Base-by-base conservation (phyloP, 208 protist genomes). In the Leishmania amazonensis region DNA sequence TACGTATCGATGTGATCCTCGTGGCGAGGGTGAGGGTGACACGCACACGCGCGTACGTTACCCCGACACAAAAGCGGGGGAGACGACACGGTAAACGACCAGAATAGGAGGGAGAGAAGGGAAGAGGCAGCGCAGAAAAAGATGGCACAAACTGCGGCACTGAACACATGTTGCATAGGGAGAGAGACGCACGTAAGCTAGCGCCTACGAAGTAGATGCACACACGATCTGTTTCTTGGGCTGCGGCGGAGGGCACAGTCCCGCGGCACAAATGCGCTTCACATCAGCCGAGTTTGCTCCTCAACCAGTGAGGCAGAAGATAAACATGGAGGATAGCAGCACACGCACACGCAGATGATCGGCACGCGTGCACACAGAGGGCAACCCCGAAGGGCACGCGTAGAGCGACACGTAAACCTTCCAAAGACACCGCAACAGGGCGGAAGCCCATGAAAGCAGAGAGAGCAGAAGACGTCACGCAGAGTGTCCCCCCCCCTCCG, bases 81-180 rank as follows among this genome's bases (percentile, higher is more conserved):
- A 71, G n/a, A 54, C n/a, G 49, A 40, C 13, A 35, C 6, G 21
- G 31, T 24, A 17, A 40, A 42, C 31, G 31, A 13, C 28, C 51
- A 83, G 24, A 38, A 28, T 21, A 53, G 6, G 11, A 54, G n/a
- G 71, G 19, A 71, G 45, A 82, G 75, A 82, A 19, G 80, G 73
- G 49, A 77, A 40, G 58, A 49, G 58, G 67, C 11, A 21, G 75
- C 35, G 28, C 7, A 70, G 62, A 68, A 67, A 68, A 21, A 9
- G 13, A 79, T 57, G 35, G 57, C 35, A 35, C 40, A 19, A 7
- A 7, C 58, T 40, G 58, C 38, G 6, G 51, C 19, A 31, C 24
- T 68, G 65, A 78, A 71, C 11, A 40, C 15, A 42, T 9, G 31
- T 68, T 40, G 62, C 62, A 68, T 31, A 68, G 31, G 13, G 31